Evolutionary conservation across 1,284 basidiomycete species (phyloP), one percentile per base, ranked within the genome.

Genomic region (Malassezia nana): DNA sequence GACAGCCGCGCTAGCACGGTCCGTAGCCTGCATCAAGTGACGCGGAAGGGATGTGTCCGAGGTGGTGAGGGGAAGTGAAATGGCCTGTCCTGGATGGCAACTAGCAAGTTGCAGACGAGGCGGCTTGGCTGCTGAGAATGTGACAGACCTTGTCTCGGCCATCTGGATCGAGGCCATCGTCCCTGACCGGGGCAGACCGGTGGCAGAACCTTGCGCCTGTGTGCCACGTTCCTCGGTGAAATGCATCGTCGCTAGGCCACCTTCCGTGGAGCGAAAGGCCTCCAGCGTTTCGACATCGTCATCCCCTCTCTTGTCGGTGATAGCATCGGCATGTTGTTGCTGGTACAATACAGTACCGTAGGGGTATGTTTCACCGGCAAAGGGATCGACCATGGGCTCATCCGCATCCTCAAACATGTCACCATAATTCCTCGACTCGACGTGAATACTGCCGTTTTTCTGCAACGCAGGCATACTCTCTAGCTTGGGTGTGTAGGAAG

Each of bases 351-450:
- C 39, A 5, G 54, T 56, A 39, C 54, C 54, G 38, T 56, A 49
- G 28, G 54, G 54, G 54, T 56, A 56, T 47, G 41, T 16, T 10
- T 47, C 24, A 18, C 10, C 35, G 10, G 48, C 54, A 28, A 51
- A 50, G 12, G 54, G 54, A 45, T 56, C 54, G 12, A 32, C n/a
- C 8, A 29, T 44, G 3, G 38, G 35, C n/a, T 56, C 54, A 18
- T 51, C 49, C n/a, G 54, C 54, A 30, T 56, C 54, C 20, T 56
- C 48, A 38, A 51, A 56, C 25, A 55, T 40, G 42, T 47, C 53
- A 6, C 28, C 26, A 4, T 26, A 45, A 16, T 32, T 30, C 12
- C 29, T 40, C 13, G 54, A 35, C 43, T 45, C 53, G 10, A 42
- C 51, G n/a, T 42, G 22, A 24, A 42, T 42, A 22, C 31, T 35